A percentile compares a stretch with the other conserved stretches of the same genome.
phyloP scores from a whole-genome alignment of 352 stramenopile genomes.

The Pythium chondricola region DNA sequence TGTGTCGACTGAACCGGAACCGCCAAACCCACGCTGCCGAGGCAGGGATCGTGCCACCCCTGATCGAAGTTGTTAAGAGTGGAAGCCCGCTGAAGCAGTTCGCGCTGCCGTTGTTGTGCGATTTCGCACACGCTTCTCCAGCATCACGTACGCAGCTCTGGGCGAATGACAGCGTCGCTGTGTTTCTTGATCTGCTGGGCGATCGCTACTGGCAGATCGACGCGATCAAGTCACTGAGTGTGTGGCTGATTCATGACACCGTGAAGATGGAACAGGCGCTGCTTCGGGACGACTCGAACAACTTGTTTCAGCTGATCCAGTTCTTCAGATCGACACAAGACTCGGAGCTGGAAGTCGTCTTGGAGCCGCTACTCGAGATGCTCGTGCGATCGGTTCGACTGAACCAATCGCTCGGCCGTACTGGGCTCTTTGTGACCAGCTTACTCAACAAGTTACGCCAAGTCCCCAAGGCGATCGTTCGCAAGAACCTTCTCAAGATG shows the following conservation, averaged over 20 bases:
- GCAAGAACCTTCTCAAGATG: slow-evolving; percentile 91
- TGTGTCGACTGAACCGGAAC: slow-evolving; percentile 90
- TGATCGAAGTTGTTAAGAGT: slow-evolving; percentile 81
- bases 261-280: slow-evolving; percentile 81
- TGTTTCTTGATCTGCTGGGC: slow-evolving; percentile 85
- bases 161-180: slow-evolving; percentile 64
- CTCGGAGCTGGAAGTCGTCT: slow-evolving; percentile 69
- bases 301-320: slow-evolving; percentile 63
- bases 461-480: slow-evolving; percentile 83
- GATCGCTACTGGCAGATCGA: slow-evolving; percentile 90
- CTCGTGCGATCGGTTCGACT: slow-evolving; percentile 65
- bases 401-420: slow-evolving; percentile 83
- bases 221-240: slow-evolving; percentile 83
- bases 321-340: slow-evolving; percentile 69
- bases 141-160: slow-evolving; percentile 82
- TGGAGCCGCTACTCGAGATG: slow-evolving; percentile 79
- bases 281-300: slow-evolving; percentile 32
- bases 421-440: slow-evolving; percentile 79
- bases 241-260: slow-evolving; percentile 81
- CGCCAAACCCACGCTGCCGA: slow-evolving; percentile 86
- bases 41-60: slow-evolving; percentile 86
- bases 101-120: slow-evolving; percentile 87
- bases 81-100: slow-evolving; percentile 89
- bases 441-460: slow-evolving; percentile 73
- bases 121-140: slow-evolving; percentile 87